These are phyloP conservation scores for Venturia nashicola DNA, from an alignment of 2,329 filamentous ascomycete genomes.

Conservation along the genomic window DNA sequence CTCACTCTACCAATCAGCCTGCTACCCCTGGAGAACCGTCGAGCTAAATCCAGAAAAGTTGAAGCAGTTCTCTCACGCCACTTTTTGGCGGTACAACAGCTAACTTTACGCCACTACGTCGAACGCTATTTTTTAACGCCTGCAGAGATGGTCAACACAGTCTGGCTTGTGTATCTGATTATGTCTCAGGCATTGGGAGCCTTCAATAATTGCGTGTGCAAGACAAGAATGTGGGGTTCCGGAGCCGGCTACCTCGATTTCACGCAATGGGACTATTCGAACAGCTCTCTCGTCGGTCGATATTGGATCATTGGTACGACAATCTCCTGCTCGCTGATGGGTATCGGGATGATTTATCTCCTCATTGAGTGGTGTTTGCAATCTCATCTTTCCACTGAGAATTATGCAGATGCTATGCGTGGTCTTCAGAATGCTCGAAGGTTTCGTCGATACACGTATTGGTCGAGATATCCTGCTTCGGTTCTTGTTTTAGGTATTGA, in stretches of 20 bases:
- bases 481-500: background rate
- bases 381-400: conserved; percentile 5
- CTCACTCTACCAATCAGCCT: background rate
- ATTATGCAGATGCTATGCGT: conserved; percentile 5
- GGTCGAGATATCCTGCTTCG: conserved; percentile 3
- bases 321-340: conserved; percentile 5
- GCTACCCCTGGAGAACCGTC: background rate
- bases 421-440: conserved; percentile 1
- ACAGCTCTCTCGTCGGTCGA: background rate
- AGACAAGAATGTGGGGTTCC: background rate
- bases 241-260: conserved; percentile 10
- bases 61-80: background rate
- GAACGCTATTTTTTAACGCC: conserved; percentile 5
- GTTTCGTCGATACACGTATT: conserved; percentile 6
- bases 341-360: conserved; percentile 8
- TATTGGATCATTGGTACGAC: conserved; percentile 8
- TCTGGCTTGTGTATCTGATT: conserved; percentile 4
- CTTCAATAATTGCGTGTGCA: conserved; percentile 6
- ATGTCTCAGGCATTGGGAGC: conserved; percentile 6
- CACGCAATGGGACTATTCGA: conserved; percentile 2
- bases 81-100: background rate
- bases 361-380: conserved; percentile 10
- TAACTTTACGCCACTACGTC: background rate
- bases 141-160: background rate
- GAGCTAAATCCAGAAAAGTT: background rate